A percentile compares a stretch with the other conserved stretches of the same genome.
Evolutionary conservation across 768 basidiomycete genomes (phyloP).

Genomic region (Collybiopsis luxurians): DNA sequence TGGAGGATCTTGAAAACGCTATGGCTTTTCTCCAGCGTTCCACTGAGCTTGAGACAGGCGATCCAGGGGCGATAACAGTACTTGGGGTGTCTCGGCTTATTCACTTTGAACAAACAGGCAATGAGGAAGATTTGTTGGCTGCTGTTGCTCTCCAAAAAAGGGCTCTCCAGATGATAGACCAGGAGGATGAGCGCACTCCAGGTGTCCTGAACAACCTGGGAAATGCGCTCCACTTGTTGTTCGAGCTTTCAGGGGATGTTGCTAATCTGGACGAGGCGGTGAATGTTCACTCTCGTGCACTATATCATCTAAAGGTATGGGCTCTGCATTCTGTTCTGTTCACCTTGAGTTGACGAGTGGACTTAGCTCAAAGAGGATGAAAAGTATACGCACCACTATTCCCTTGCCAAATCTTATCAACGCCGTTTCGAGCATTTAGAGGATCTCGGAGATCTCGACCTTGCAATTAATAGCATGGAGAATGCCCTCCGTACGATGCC

Average conservation of each 20-base stretch:
- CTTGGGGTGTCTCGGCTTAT: neutral
- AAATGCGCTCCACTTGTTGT: constrained; percentile 22
- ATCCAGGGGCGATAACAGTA: neutral
- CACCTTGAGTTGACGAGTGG: neutral
- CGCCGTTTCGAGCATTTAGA: neutral
- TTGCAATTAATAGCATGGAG: neutral
- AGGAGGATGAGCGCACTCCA: constrained; percentile 10
- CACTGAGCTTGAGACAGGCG: neutral
- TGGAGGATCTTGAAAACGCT: constrained; percentile 21
- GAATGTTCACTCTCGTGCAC: neutral
- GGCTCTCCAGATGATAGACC: constrained; percentile 18
- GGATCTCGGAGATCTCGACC: neutral
- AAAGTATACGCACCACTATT: neutral
- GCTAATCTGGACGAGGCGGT: constrained; percentile 26
- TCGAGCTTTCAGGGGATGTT: constrained; percentile 17
- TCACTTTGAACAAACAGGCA: neutral
- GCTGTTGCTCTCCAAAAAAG: neutral
- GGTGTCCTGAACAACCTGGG: constrained; percentile 24
- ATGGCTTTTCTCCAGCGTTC: constrained; percentile 19
- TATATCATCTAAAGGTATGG: neutral
- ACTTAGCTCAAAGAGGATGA: neutral
- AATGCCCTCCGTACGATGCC: neutral
- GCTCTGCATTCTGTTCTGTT: neutral
- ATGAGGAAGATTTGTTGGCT: neutral
- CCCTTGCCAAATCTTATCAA: neutral